Evolutionary conservation across 148 eudicot genomes (phyloP), one percentile per base, ranked within the genome.

Genomic region (Rhododendron kiyosumense): DNA sequence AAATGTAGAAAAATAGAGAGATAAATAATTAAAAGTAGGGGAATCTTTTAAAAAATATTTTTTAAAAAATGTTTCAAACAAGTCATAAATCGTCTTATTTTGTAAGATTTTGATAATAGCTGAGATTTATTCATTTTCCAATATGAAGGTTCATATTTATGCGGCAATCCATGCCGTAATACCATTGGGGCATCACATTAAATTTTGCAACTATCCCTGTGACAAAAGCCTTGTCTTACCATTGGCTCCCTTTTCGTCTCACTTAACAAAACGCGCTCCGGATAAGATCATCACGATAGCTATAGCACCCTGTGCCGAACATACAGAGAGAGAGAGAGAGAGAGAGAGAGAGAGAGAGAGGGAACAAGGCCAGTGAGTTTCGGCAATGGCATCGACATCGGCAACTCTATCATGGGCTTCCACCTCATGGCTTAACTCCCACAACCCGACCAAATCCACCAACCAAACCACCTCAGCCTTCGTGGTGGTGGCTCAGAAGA

Each of bases 401-500:
- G 82, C 91, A 5, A 85, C 84, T 61, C 78, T 90, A 17, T 90
- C 94, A 84, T 94, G 96, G 95, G 84, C 86, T 81, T 90, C 87
- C 80, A 87, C 94, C 69, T 92, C 93, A 52, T 88, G 89, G 83
- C 89, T 90, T 51, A 92, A 92, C 30, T 73, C 46, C 48, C 89
- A 81, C 17, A 75, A 76, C 82, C 85, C 89, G 22, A 36, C 87
- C 12, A 89, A 87, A 18, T 59, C 81, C 75, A 74, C 83, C 0
- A 90, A 77, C 49, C 90, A 89, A 48, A 59, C 88, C 80, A 79
- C 71, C 18, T 81, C 93, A 43, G 34, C 61, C 49, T 78, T 92
- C 9, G 88, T 82, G 22, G 87, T 93, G 38, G 84, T 90, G 24
- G 96, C 95, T 76, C 94, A 92, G 78, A 94, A 93, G 88, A 95